Conservation (phyloP, 176 grass and related monocot genomes). For the Aegilops longissima region DNA sequence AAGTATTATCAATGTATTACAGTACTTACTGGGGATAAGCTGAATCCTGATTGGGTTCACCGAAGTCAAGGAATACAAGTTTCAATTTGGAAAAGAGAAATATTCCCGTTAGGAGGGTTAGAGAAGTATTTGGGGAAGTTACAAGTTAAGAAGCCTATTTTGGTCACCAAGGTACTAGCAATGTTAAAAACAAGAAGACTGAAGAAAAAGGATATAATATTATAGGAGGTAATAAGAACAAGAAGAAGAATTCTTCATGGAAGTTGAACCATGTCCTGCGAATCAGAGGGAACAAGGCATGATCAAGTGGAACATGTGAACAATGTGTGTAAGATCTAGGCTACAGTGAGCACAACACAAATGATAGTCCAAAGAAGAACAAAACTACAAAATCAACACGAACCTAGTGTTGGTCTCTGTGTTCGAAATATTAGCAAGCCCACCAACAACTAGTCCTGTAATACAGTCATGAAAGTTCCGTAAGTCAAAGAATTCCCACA, state of each 20-base stretch:
- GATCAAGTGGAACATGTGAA: slow-evolving; percentile 20
- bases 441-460: slow-evolving; percentile 92
- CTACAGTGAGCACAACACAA: not conserved
- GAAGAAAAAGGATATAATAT: slow-evolving; percentile 98
- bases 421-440: slow-evolving; percentile 93
- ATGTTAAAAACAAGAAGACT: slow-evolving; percentile 7
- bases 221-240: slow-evolving; percentile 96
- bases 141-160: slow-evolving; percentile 16
- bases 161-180: not conserved
- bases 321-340: slow-evolving; percentile 14
- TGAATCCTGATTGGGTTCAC: slow-evolving; percentile 97
- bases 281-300: slow-evolving; percentile 30
- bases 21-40: slow-evolving; percentile 91
- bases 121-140: slow-evolving; percentile 14
- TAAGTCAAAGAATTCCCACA: not conserved
- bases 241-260: slow-evolving; percentile 99
- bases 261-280: slow-evolving; percentile 98
- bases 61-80: slow-evolving; percentile 68
- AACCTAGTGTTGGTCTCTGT: slow-evolving; percentile 94
- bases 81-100: slow-evolving; percentile 2
- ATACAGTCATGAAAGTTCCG: slow-evolving; percentile 24
- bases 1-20: not conserved
- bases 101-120: slow-evolving; percentile 2
- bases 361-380: slow-evolving; percentile 2
- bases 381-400: slow-evolving; percentile 20